phyloP scores from a whole-genome alignment of 164 flowering plant genomes.

The Stephania cephalantha region DNA sequence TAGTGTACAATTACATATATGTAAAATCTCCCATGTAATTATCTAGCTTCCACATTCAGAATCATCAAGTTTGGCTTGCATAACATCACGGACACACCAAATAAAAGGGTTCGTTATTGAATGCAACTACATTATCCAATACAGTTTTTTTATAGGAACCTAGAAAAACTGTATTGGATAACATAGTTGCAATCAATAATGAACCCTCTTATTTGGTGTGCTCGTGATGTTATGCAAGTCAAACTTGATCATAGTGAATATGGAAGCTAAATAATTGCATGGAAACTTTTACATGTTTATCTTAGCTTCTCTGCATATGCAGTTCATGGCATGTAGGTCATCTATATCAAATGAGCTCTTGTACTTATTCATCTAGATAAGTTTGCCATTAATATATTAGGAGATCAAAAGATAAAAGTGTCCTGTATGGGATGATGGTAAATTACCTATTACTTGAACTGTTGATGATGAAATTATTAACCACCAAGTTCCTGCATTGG shows the following conservation, averaged over 20 bases:
- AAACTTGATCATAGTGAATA: not conserved
- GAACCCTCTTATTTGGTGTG: not conserved
- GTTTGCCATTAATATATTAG: not conserved
- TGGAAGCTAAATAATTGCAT: not conserved
- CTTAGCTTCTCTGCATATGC: not conserved
- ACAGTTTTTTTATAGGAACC: too few relatives aligned
- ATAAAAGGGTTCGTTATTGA: not conserved
- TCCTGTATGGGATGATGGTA: not conserved
- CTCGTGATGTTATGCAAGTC: not conserved
- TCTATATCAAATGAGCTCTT: not conserved
- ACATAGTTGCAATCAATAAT: not conserved
- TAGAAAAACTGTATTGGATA: not conserved
- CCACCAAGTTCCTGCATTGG: constrained; percentile 13
- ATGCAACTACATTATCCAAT: not conserved
- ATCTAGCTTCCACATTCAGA: not conserved
- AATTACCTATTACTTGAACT: not conserved
- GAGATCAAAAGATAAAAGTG: not conserved
- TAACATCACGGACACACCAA: not conserved
- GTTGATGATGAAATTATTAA: constrained; percentile 4
- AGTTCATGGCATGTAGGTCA: not conserved
- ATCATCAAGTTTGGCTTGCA: not conserved
- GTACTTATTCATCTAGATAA: not conserved
- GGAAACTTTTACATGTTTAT: not conserved
- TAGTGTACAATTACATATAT: not conserved
- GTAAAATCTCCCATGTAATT: not conserved